Evolutionary conservation across 768 basidiomycete species (phyloP), one percentile per base, ranked within the genome.

Genomic region (button mushroom (Agaricus bisporus)): DNA sequence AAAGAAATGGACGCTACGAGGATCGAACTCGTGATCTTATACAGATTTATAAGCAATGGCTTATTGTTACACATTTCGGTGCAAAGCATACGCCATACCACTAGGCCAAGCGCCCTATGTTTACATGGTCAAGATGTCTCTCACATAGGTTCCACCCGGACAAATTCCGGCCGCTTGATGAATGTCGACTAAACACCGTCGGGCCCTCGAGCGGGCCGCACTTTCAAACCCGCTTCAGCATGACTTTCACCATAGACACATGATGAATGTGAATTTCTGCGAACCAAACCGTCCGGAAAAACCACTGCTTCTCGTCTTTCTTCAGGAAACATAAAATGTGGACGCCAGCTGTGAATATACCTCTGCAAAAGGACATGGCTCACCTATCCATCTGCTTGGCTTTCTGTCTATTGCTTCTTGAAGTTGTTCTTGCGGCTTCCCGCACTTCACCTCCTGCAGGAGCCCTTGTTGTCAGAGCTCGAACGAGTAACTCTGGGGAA

Each of bases 391-490:
- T 39, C 39, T 48, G 6, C 20, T 10, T 54, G 15, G 41, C 38
- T n/a, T 4, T 48, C 15, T 36, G 12, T 22, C n/a, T 54, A 29
- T 32, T 45, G 12, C 18, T 43, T 9, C 38, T 54, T 42, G 45
- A 48, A 12, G 46, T n/a, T 2, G 59, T 6, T 1, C 46, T 68
- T 17, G 70, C 64, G 25, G 67, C 67, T 10, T 66, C 70, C 2
- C 68, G 75, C 4, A 76, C 74, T 4, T 64, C 68, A 0, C 76
- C 76, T 3, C 76, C 76, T 1, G 55, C 68, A 29, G 76, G 75
- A 12, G 68, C 77, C 18, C 62, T 72, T 25, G 62, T 75, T 4
- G 76, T 78, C 8, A 69, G 73, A 9, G 63, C 68, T 43, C 70
- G 70, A 32, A 73, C 69, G 5, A 68, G 69, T 1, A 68, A 64